phyloP scores from a whole-genome alignment of 2,329 filamentous ascomycete genomes.

The Hortaea sp. region DNA sequence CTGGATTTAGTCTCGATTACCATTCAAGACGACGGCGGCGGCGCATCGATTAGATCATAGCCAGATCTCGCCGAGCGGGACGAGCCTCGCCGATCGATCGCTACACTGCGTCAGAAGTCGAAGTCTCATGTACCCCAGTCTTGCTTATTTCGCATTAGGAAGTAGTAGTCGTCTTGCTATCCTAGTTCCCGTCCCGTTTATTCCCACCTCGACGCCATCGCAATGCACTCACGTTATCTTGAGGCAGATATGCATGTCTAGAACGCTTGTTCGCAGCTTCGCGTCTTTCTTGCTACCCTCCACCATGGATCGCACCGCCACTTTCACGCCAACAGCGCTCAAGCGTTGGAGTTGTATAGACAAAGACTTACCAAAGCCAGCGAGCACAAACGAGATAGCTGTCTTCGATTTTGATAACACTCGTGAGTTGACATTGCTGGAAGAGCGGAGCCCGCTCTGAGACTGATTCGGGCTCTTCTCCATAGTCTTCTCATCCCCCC shows the following conservation, averaged over 20 bases:
- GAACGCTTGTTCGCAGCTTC: too few relatives aligned
- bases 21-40: too few relatives aligned
- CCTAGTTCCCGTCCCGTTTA: too few relatives aligned
- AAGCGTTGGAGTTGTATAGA: constrained; percentile 75
- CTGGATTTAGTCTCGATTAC: too few relatives aligned
- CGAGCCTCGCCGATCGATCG: background rate
- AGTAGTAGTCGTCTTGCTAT: too few relatives aligned
- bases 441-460: background rate
- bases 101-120: too few relatives aligned
- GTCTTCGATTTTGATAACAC: constrained; percentile 99
- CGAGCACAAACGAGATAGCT: constrained; percentile 69
- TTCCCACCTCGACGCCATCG: too few relatives aligned
- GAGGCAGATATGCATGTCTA: too few relatives aligned
- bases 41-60: background rate
- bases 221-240: too few relatives aligned
- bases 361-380: constrained; percentile 58
- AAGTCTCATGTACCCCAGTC: too few relatives aligned
- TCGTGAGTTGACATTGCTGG: constrained; percentile 41
- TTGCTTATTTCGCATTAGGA: too few relatives aligned
- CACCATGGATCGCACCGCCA: background rate
- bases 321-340: constrained; percentile 60
- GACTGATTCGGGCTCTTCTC: constrained; percentile 5
- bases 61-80: background rate
- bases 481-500: constrained; percentile 77
- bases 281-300: background rate